These are phyloP conservation scores for Schrenkiella parvula DNA, from an alignment of 345 rosid species.

Conservation along the genomic window DNA sequence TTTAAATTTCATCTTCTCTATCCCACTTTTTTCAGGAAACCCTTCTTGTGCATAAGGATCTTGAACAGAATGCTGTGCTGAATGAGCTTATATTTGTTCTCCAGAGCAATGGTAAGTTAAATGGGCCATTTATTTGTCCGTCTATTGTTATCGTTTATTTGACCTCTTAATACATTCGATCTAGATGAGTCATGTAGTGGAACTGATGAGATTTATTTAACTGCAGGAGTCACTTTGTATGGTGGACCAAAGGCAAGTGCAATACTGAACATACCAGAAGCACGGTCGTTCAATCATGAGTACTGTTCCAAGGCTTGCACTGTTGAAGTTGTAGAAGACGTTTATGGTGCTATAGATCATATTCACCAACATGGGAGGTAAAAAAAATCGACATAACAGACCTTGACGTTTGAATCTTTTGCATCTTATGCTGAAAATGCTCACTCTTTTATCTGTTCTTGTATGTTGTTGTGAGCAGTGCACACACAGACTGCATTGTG, in stretches of 20 bases:
- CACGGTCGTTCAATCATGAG: slow-evolving; percentile 66
- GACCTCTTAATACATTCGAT: not conserved
- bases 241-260: slow-evolving; percentile 80
- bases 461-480: slow-evolving; percentile 49
- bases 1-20: not conserved
- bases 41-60: slow-evolving; percentile 89
- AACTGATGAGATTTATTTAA: not conserved
- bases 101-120: slow-evolving; percentile 53
- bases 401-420: not conserved
- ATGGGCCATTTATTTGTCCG: not conserved
- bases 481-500: slow-evolving; percentile 89
- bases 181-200: not conserved
- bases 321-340: slow-evolving; percentile 86
- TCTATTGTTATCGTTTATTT: too few relatives aligned
- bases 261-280: slow-evolving; percentile 55
- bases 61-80: slow-evolving; percentile 54
- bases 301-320: slow-evolving; percentile 86
- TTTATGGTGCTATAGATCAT: slow-evolving; percentile 73
- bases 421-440: not conserved
- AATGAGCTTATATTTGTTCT: slow-evolving; percentile 54
- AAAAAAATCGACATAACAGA: not conserved
- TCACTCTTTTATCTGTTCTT: not conserved
- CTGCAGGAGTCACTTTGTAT: slow-evolving; percentile 68
- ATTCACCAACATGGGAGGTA: slow-evolving; percentile 94
- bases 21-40: slow-evolving; percentile 61